A percentile compares a stretch with the other conserved stretches of the same genome.
phyloP scores from a whole-genome alignment of 208 protist genomes.

The Trypanosoma platydactyli region DNA sequence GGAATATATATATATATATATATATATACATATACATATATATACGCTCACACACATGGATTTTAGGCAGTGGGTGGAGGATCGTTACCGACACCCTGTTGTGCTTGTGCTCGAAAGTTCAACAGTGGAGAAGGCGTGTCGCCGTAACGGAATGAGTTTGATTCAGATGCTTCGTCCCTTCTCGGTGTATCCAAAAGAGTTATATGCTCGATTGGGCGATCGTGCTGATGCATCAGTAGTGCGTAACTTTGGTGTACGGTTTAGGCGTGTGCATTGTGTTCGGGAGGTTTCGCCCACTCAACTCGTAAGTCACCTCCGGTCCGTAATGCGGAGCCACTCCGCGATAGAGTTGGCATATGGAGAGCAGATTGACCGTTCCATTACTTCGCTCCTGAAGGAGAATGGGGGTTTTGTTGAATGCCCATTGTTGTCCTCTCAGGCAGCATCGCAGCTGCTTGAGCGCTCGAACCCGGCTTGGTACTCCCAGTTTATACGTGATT shows the following conservation, averaged over 20 bases:
- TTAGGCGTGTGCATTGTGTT: slow-evolving; percentile 68
- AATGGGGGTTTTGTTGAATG: slow-evolving; percentile 16
- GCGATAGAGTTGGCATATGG: slow-evolving; percentile 71
- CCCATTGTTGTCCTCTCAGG: slow-evolving; percentile 4
- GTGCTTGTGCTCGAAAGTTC: slow-evolving; percentile 62
- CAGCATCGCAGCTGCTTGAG: slow-evolving; percentile 52
- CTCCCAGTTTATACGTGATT: slow-evolving; percentile 47
- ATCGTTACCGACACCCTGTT: slow-evolving; percentile 70
- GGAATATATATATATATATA: slow-evolving; percentile 9
- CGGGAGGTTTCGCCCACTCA: slow-evolving; percentile 33
- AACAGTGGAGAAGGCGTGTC: slow-evolving; percentile 41
- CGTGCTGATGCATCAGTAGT: slow-evolving; percentile 42
- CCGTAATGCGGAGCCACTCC: slow-evolving; percentile 35
- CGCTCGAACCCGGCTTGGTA: slow-evolving; percentile 64
- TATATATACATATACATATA: slow-evolving; percentile 8
- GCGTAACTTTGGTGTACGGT: slow-evolving; percentile 67
- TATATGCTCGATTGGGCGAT: slow-evolving; percentile 51
- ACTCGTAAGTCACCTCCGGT: slow-evolving; percentile 35
- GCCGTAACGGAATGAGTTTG: slow-evolving; percentile 62
- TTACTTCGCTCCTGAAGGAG: slow-evolving; percentile 41
- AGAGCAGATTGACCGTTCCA: slow-evolving; percentile 63
- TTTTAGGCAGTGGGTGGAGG: slow-evolving; percentile 60
- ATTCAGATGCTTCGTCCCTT: slow-evolving; percentile 79
- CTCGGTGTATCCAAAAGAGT: slow-evolving; percentile 33
- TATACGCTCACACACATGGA: slow-evolving; percentile 11